Conservation (phyloP, 345 rosid species). For the Lagerstroemia speciosa region DNA sequence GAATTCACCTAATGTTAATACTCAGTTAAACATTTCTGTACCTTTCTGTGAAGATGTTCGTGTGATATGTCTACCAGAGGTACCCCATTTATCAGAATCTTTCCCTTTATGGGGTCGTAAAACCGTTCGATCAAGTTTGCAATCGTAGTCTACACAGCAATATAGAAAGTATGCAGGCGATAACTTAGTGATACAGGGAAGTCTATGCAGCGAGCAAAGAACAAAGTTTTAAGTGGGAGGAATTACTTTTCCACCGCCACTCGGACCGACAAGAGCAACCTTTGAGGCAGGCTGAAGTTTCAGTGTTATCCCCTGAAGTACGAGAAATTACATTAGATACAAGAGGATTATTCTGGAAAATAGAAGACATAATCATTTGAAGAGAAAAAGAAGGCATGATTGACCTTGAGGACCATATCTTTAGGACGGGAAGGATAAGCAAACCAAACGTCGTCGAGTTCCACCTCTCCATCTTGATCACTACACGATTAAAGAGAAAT, state of each 20-base stretch:
- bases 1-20: neutral
- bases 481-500: slow-evolving; percentile 22
- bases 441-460: slow-evolving; percentile 87
- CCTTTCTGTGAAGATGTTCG: slow-evolving; percentile 71
- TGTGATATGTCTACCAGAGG: slow-evolving; percentile 74
- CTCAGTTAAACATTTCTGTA: slow-evolving; percentile 10
- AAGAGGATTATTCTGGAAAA: neutral
- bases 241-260: slow-evolving; percentile 96
- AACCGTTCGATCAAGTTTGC: slow-evolving; percentile 91
- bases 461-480: slow-evolving; percentile 79
- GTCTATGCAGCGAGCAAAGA: neutral
- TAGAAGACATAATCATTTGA: neutral
- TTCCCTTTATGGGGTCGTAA: slow-evolving; percentile 80
- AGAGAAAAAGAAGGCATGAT: neutral
- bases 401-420: slow-evolving; percentile 85
- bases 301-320: slow-evolving; percentile 68
- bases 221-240: neutral
- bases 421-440: slow-evolving; percentile 95
- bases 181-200: neutral
- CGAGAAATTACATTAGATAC: neutral
- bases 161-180: neutral
- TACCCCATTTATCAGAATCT: slow-evolving; percentile 66
- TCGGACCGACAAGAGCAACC: slow-evolving; percentile 94
- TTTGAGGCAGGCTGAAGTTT: slow-evolving; percentile 75
- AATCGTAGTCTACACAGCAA: slow-evolving; percentile 64